These are phyloP conservation scores for Apium graveolens DNA, from an alignment of 129 eudicot species.

Conservation along the genomic window DNA sequence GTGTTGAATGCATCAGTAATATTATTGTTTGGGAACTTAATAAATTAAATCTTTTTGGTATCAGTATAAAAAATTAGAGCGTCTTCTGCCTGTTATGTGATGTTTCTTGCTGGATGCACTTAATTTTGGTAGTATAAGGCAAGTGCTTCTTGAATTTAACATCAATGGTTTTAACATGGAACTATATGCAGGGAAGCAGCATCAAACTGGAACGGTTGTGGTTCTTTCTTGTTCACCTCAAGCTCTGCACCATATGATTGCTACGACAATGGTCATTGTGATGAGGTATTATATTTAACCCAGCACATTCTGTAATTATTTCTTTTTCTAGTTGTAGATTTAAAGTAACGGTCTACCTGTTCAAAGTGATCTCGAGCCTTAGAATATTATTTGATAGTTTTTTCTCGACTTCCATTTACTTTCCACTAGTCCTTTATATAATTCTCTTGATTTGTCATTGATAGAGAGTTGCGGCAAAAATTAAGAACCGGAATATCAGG, in stretches of 20 bases:
- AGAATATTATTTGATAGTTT: background rate
- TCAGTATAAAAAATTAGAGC: background rate
- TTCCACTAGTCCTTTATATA: background rate
- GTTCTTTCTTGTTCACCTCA: constrained; percentile 85
- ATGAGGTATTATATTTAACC: constrained; percentile 52
- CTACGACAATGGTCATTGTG: constrained; percentile 69
- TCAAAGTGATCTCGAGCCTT: background rate
- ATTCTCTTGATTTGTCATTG: background rate
- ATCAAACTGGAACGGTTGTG: constrained; percentile 80
- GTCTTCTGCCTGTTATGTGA: background rate
- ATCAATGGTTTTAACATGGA: constrained; percentile 3
- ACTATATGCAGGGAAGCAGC: constrained; percentile 49
- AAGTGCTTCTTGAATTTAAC: background rate
- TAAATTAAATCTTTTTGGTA: background rate
- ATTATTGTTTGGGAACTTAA: background rate
- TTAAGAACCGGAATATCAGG: background rate
- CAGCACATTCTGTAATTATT: background rate
- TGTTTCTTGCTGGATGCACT: background rate
- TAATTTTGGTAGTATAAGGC: background rate
- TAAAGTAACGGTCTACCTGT: background rate
- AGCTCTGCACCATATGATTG: constrained; percentile 90
- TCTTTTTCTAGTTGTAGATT: background rate
- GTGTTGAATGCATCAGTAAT: background rate
- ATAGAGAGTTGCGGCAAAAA: background rate
- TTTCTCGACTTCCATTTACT: background rate